Base-by-base conservation (phyloP, 2,329 filamentous ascomycete species). In the Neonectria neomacrospora region DNA sequence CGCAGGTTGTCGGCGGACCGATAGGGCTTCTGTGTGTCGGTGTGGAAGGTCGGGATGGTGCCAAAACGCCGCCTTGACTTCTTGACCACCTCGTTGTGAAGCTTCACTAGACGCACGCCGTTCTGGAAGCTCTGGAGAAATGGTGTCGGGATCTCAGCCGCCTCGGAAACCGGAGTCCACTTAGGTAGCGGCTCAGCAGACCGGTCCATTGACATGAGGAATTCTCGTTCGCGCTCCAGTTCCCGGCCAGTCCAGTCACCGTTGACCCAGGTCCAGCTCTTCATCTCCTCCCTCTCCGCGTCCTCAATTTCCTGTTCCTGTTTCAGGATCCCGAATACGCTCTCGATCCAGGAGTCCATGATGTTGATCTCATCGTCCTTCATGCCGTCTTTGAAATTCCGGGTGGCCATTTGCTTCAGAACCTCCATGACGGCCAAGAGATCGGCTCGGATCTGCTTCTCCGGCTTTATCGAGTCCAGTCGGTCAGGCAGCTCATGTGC, bases 11-110 rank as follows among this genome's bases (percentile, higher is more conserved):
- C 96, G 3, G 94, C 93, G 66, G 90, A 90, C 52, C 96, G 91
- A 77, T 99, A 99, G 0, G 96, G 96, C 80, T 98, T 98, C 64
- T 89, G 90, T 10, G 96, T 95, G 77, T 99, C 94, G n/a, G 89
- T 90, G 77, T 98, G 96, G 78, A 91, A 97, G 10, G 87, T 86
- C 61, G 93, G 93, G 75, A 99, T 97, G 66, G 92, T 88, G 55
- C 94, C 94, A 76, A 98, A 98, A 8, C 91, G 92, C 30, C 93
- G 87, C 74, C 91, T 90, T 22, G 94, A 97, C 76, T 92, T 92
- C 74, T 89, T 88, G 32, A 99, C 92, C 0, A 93, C 89, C 14
- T 91, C 90, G 76, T 99, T 99, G 83, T 99, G 96, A 67, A 98
- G 86, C 70, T 90, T 89, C 32, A 98, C 89, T 2, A 99, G 86